Conservation (phyloP, 495 filamentous ascomycete species). For the Aspergillus diversus region DNA sequence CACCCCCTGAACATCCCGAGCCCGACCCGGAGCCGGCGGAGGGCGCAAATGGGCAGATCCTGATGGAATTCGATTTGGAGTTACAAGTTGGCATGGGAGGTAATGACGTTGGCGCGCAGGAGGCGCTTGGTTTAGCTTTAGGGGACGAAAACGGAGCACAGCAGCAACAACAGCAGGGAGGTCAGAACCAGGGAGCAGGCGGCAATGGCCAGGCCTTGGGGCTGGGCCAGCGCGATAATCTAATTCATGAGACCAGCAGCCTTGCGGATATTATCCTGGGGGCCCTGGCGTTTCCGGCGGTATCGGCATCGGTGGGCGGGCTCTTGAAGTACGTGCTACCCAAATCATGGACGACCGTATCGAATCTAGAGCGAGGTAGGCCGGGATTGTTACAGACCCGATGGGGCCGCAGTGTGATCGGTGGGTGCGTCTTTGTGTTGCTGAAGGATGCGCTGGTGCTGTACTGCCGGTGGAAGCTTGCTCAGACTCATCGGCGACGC, state of each 20-base stretch:
- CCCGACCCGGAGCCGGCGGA: slow-evolving; percentile 43
- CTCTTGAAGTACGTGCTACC: slow-evolving; percentile 66
- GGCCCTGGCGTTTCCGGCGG: slow-evolving; percentile 64
- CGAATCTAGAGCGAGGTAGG: slow-evolving; percentile 39
- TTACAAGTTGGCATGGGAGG: slow-evolving; percentile 44
- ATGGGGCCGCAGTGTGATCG: slow-evolving; percentile 80
- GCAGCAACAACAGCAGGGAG: slow-evolving; percentile 28
- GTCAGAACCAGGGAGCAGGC: slow-evolving; percentile 30
- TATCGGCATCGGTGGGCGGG: slow-evolving; percentile 69
- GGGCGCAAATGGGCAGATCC: slow-evolving; percentile 41
- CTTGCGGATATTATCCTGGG: slow-evolving; percentile 62
- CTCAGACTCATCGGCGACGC: slow-evolving; percentile 67
- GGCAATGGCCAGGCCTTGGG: slow-evolving; percentile 35
- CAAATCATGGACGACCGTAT: slow-evolving; percentile 59
- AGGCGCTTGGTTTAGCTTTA: slow-evolving; percentile 8
- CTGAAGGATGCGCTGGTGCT: slow-evolving; percentile 75
- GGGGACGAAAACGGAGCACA: slow-evolving; percentile 37
- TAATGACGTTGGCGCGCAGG: slow-evolving; percentile 13
- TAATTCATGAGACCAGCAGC: slow-evolving; percentile 54
- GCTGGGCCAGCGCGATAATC: slow-evolving; percentile 46
- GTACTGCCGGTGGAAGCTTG: slow-evolving; percentile 74
- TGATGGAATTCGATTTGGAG: slow-evolving; percentile 52
- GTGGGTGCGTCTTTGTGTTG: slow-evolving; percentile 79
- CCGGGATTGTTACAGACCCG: slow-evolving; percentile 69
- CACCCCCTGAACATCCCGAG: slow-evolving; percentile 48